Evolutionary conservation across 202 grass and related monocot species (phyloP).

Genomic region (Panicum virgatum): DNA sequence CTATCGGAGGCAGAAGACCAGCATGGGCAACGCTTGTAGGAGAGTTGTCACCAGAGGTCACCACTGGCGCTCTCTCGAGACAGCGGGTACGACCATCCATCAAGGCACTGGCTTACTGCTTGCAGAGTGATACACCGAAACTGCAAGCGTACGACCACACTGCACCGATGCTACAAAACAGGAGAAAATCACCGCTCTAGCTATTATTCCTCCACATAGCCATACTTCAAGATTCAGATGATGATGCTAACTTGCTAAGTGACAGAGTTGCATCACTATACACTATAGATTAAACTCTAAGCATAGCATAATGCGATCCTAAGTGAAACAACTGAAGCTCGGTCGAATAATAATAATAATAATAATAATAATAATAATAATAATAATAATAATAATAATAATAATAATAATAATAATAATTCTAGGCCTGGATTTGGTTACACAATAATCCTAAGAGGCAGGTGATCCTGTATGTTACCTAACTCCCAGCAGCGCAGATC

Average conservation of each 20-base stretch:
- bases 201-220: background rate
- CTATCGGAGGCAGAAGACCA: background rate
- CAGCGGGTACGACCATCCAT: conserved; percentile 35
- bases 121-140: background rate
- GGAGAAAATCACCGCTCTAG: background rate
- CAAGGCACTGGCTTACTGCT: background rate
- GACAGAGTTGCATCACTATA: no score
- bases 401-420: no score
- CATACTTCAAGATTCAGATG: background rate
- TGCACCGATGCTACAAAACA: background rate
- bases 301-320: background rate
- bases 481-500: background rate
- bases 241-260: background rate
- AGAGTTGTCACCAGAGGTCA: background rate
- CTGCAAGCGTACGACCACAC: background rate
- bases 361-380: no score
- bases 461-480: background rate
- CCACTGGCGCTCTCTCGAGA: conserved; percentile 1
- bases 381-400: no score
- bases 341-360: background rate
- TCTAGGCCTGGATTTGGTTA: background rate
- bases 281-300: background rate
- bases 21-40: background rate
- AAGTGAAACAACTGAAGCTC: background rate
- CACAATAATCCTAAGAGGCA: background rate